These are phyloP conservation scores for Wickerhamomyces kurtzmanii DNA, from an alignment of 805 yeast genomes.

Conservation along the genomic window DNA sequence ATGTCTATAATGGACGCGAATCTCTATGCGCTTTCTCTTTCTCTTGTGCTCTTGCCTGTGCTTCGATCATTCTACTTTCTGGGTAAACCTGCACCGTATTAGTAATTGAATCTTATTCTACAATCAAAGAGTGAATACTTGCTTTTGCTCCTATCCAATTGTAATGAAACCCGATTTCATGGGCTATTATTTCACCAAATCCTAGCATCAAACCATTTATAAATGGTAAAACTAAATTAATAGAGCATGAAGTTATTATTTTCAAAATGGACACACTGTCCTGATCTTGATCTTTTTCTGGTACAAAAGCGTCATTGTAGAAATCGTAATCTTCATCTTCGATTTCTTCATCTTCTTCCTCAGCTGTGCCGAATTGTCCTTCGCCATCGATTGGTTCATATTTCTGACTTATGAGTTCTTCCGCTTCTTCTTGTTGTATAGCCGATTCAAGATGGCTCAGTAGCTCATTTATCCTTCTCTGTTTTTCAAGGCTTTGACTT, in stretches of 20 bases:
- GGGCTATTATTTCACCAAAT: slow-evolving; percentile 91
- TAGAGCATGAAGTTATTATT: slow-evolving; percentile 50
- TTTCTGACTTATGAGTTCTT: too few relatives aligned
- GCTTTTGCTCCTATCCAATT: slow-evolving; percentile 71
- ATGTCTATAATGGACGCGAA: too few relatives aligned
- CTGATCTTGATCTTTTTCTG: too few relatives aligned
- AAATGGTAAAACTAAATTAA: slow-evolving; percentile 78
- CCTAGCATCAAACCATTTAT: slow-evolving; percentile 94
- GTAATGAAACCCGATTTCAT: slow-evolving; percentile 76
- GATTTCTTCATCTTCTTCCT: slow-evolving; percentile 1
- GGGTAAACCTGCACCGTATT: slow-evolving; percentile 19
- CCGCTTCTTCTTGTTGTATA: too few relatives aligned
- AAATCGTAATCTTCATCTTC: slow-evolving; percentile 10
- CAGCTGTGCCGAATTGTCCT: too few relatives aligned
- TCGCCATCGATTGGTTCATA: too few relatives aligned
- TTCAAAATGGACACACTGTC: too few relatives aligned
- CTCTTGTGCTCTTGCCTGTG: slow-evolving; percentile 11
- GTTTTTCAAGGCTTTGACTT: too few relatives aligned
- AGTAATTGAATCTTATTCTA: background rate
- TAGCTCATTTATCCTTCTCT: too few relatives aligned
- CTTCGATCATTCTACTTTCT: slow-evolving; percentile 19
- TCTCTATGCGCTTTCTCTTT: too few relatives aligned
- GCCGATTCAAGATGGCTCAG: too few relatives aligned
- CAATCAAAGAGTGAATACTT: slow-evolving; percentile 8
- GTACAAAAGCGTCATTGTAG: too few relatives aligned